A percentile compares a stretch with the other conserved stretches of the same genome.
Conservation (phyloP, 768 basidiomycete species). For the Heimioporus sp. region DNA sequence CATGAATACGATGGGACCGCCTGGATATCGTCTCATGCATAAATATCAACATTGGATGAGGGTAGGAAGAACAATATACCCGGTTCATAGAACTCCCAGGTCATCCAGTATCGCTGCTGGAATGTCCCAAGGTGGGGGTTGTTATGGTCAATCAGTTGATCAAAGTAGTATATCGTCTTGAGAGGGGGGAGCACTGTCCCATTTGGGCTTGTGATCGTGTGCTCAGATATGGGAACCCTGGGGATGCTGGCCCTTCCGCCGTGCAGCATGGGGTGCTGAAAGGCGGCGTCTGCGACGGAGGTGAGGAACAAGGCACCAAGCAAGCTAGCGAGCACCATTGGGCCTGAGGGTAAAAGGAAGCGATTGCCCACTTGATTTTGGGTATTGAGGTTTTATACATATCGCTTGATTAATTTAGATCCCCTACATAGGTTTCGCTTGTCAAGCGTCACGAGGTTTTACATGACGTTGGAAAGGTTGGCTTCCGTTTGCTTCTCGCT, state of each 20-base stretch:
- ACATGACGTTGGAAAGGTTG: too few relatives aligned
- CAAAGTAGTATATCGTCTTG: slow-evolving; percentile 28
- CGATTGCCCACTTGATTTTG: too few relatives aligned
- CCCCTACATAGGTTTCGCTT: too few relatives aligned
- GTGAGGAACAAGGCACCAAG: slow-evolving; percentile 9
- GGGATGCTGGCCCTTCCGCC: slow-evolving; percentile 15
- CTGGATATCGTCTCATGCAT: not conserved
- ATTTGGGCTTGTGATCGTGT: slow-evolving; percentile 13
- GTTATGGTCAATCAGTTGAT: slow-evolving; percentile 43
- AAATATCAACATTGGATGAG: not conserved
- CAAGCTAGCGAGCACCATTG: slow-evolving; percentile 10
- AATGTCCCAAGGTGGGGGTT: slow-evolving; percentile 70
- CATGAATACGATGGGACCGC: slow-evolving; percentile 26
- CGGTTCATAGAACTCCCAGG: slow-evolving; percentile 61
- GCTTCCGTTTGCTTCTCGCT: too few relatives aligned
- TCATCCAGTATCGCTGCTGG: slow-evolving; percentile 71
- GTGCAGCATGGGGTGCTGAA: slow-evolving; percentile 19
- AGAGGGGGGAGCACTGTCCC: slow-evolving; percentile 26
- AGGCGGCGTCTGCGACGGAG: slow-evolving; percentile 17
- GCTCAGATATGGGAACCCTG: slow-evolving; percentile 8
- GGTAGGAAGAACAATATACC: slow-evolving; percentile 27
- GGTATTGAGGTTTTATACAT: too few relatives aligned
- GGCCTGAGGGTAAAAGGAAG: not conserved
- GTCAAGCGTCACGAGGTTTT: too few relatives aligned
- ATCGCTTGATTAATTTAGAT: too few relatives aligned